Percentiles rank a stretch among this genome's conserved stretches.
Conservation (phyloP, 1,284 basidiomycete species). For the Pyrrhoderma noxium region DNA sequence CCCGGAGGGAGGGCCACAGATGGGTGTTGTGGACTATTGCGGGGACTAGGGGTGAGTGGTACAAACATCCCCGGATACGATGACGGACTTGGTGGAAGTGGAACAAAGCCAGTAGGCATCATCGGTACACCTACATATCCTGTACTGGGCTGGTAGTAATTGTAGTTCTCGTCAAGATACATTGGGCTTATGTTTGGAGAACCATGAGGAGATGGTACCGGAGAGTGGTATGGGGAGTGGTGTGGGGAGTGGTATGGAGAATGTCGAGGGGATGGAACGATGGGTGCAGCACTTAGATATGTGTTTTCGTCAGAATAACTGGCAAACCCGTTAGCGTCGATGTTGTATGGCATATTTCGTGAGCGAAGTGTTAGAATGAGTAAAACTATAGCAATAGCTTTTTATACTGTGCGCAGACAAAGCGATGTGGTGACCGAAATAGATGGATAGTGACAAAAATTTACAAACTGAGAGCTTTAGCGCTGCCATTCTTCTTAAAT, state of each 20-base stretch:
- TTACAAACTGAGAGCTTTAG: no score
- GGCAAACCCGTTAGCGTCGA: slow-evolving; percentile 5
- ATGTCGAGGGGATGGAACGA: slow-evolving; percentile 7
- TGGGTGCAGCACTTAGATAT: slow-evolving; percentile 6
- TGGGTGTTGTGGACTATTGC: slow-evolving; percentile 11
- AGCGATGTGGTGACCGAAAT: no score
- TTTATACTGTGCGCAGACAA: no score
- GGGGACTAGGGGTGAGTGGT: slow-evolving; percentile 16
- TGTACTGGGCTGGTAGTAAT: slow-evolving; percentile 12
- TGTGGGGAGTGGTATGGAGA: slow-evolving; percentile 7
- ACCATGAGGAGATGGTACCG: slow-evolving; percentile 8
- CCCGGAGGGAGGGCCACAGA: not conserved
- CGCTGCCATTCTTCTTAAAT: not conserved
- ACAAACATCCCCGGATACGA: slow-evolving; percentile 12
- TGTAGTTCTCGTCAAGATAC: slow-evolving; percentile 18
- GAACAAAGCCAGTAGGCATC: slow-evolving; percentile 14
- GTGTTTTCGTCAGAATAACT: slow-evolving; percentile 11
- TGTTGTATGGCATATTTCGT: slow-evolving; percentile 6
- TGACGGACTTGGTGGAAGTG: slow-evolving; percentile 18
- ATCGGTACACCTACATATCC: slow-evolving; percentile 14
- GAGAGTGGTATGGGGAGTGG: no score
- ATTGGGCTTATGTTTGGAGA: slow-evolving; percentile 13
- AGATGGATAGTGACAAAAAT: no score
- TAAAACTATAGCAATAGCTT: no score
- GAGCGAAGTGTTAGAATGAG: not conserved